Percentiles rank a stretch among this genome's conserved stretches.
phyloP scores from a whole-genome alignment of 2,329 filamentous ascomycete species.

The Arthrinium puccinioides region DNA sequence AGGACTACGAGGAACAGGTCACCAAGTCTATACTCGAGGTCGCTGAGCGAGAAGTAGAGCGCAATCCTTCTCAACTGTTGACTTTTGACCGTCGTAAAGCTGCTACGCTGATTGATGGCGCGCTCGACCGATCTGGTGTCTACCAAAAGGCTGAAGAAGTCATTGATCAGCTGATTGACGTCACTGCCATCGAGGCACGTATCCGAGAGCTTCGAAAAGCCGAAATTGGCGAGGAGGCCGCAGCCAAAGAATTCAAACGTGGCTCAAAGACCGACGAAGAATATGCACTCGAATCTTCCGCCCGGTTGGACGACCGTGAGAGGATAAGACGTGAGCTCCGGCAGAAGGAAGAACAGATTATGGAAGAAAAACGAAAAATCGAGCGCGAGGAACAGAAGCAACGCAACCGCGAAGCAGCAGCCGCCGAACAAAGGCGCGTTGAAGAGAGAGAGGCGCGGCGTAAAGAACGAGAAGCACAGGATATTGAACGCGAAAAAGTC shows the following conservation, averaged over 20 bases:
- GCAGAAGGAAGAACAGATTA: slow-evolving; percentile 50
- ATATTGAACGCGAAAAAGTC: slow-evolving; percentile 29
- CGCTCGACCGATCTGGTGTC: slow-evolving; percentile 67
- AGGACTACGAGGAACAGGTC: slow-evolving; percentile 66
- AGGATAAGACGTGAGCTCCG: slow-evolving; percentile 53
- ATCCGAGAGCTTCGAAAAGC: slow-evolving; percentile 61
- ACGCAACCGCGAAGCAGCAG: slow-evolving; percentile 39
- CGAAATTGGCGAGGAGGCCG: slow-evolving; percentile 64
- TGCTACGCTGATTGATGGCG: slow-evolving; percentile 69
- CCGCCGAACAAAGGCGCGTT: slow-evolving; percentile 41
- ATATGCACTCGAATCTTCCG: slow-evolving; percentile 61
- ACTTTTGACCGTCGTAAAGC: slow-evolving; percentile 68
- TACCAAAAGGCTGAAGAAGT: slow-evolving; percentile 65
- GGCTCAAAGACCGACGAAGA: slow-evolving; percentile 69
- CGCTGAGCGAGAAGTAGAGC: slow-evolving; percentile 67
- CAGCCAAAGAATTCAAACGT: slow-evolving; percentile 54
- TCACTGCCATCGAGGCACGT: slow-evolving; percentile 58
- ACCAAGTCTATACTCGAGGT: slow-evolving; percentile 60
- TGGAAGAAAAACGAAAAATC: slow-evolving; percentile 54
- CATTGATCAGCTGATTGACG: slow-evolving; percentile 61
- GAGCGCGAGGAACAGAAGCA: slow-evolving; percentile 49
- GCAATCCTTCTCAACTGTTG: slow-evolving; percentile 63
- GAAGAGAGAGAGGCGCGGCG: slow-evolving; percentile 43
- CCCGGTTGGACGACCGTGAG: slow-evolving; percentile 53
- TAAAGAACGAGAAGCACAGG: slow-evolving; percentile 30